phyloP scores from a whole-genome alignment of 805 yeast genomes.

The Candida saitoana region DNA sequence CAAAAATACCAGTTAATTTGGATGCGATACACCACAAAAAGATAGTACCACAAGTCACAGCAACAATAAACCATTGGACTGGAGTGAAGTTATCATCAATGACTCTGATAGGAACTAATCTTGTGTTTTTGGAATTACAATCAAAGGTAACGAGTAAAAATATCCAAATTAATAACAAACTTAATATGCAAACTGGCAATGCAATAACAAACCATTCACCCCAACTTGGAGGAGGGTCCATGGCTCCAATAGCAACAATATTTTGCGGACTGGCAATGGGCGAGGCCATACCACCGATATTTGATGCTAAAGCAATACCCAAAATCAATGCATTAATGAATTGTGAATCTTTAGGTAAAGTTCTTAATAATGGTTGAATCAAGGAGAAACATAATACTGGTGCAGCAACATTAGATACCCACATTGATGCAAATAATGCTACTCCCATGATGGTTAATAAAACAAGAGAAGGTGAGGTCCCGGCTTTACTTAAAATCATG shows the following conservation, averaged over 20 bases:
- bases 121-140: slow-evolving; percentile 42
- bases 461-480: slow-evolving; percentile 47
- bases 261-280: slow-evolving; percentile 56
- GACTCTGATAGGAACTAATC: slow-evolving; percentile 54
- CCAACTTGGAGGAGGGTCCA: slow-evolving; percentile 52
- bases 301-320: slow-evolving; percentile 50
- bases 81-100: slow-evolving; percentile 63
- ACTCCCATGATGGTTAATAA: slow-evolving; percentile 48
- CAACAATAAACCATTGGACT: slow-evolving; percentile 70
- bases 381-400: slow-evolving; percentile 52
- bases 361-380: slow-evolving; percentile 45
- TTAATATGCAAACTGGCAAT: slow-evolving; percentile 42
- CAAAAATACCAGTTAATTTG: slow-evolving; percentile 65
- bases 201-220: slow-evolving; percentile 55
- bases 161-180: slow-evolving; percentile 43
- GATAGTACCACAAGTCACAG: slow-evolving; percentile 69
- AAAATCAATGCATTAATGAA: slow-evolving; percentile 40
- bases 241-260: slow-evolving; percentile 50
- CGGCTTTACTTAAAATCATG: slow-evolving; percentile 46
- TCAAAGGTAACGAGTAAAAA: slow-evolving; percentile 54
- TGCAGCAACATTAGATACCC: slow-evolving; percentile 57
- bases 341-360: slow-evolving; percentile 38
- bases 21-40: slow-evolving; percentile 87
- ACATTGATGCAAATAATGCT: slow-evolving; percentile 51
- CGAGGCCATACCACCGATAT: slow-evolving; percentile 52